Evolutionary conservation across 495 filamentous ascomycete species (phyloP), one percentile per base, ranked within the genome.

Genomic region (Penicillium lagena): DNA sequence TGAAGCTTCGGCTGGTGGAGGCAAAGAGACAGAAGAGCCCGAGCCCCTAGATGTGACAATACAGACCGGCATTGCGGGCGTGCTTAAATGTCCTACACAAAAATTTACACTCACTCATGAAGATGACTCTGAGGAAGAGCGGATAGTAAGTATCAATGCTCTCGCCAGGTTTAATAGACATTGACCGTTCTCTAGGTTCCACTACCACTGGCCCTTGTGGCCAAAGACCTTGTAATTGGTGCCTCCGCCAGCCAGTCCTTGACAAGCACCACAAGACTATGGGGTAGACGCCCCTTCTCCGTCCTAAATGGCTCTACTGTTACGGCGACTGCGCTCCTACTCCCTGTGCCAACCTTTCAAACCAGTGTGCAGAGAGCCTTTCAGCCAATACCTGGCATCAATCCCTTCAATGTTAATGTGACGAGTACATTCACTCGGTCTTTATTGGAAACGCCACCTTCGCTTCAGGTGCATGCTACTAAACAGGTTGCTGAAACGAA

Each of bases 331-430:
- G 53, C 57, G 12, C 46, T 51, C 8, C 29, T 66, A 35, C 46
- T 74, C 12, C 69, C 71, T 12, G 29, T 33, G 7, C 64, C 62
- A 6, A 31, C 55, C 4, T 17, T 74, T 12, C 46, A 56, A 29
- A 55, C 64, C 4, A 60, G 46, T 6, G 12, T 71, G 33, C 45
- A 46, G 17, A 65, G 67, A 29, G 45, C 51, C 11, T 49, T 70
- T 15, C 44, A 52, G 9, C 62, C 60, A 9, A 44, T 70, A 29
- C 48, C 59, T 29, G 60, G 62, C 13, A 62, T 60, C 32, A 60
- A 50, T 35, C 70, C 68, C 1, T 59, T 73, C 42, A 54, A 49
- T 28, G 52, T 72, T 28, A 57, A 43, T 29, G 39, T 62, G 15
- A 55, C 41, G 12, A 60, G 50, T 37, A 58, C 44, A 13, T 57